phyloP scores from a whole-genome alignment of 1,284 basidiomycete genomes.

The Cutaneotrichosporon dermatis region DNA sequence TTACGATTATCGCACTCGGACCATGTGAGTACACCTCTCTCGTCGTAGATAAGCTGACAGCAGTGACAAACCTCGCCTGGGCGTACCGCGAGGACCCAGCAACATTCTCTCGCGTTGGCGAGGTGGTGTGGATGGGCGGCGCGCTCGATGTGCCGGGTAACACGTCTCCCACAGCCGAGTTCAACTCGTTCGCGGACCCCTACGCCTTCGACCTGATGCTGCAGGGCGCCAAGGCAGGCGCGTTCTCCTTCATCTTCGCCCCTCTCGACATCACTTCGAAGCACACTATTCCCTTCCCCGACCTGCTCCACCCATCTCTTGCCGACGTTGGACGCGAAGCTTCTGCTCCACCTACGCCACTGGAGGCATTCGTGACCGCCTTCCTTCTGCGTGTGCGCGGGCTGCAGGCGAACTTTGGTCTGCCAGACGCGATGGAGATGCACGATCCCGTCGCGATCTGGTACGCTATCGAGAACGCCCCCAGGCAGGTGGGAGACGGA shows the following conservation, averaged over 20 bases:
- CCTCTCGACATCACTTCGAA: constrained; percentile 75
- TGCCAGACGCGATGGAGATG: constrained; percentile 78
- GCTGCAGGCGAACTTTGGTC: constrained; percentile 59
- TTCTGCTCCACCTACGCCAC: constrained; percentile 19
- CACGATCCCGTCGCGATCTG: constrained; percentile 50
- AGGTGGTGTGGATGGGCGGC: constrained; percentile 92
- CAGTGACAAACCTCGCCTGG: constrained; percentile 74
- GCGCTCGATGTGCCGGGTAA: constrained; percentile 90
- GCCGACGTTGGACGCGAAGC: constrained; percentile 53
- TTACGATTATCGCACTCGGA: constrained; percentile 82
- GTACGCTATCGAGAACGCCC: constrained; percentile 44
- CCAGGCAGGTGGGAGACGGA: constrained; percentile 18
- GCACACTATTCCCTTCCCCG: constrained; percentile 69
- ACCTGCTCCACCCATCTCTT: constrained; percentile 53
- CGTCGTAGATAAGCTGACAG: background rate
- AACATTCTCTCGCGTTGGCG: constrained; percentile 57
- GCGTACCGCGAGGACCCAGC: constrained; percentile 60
- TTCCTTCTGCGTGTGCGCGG: constrained; percentile 71
- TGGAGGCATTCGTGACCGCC: constrained; percentile 71
- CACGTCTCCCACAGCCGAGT: constrained; percentile 77
- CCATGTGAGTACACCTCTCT: constrained; percentile 53
- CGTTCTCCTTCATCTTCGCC: constrained; percentile 60
- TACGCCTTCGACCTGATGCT: constrained; percentile 65
- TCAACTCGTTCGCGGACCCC: constrained; percentile 91
- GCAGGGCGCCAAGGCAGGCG: constrained; percentile 28